Base-by-base conservation (phyloP, 2,329 filamentous ascomycete species). In the Sarocladium brachiariae region DNA sequence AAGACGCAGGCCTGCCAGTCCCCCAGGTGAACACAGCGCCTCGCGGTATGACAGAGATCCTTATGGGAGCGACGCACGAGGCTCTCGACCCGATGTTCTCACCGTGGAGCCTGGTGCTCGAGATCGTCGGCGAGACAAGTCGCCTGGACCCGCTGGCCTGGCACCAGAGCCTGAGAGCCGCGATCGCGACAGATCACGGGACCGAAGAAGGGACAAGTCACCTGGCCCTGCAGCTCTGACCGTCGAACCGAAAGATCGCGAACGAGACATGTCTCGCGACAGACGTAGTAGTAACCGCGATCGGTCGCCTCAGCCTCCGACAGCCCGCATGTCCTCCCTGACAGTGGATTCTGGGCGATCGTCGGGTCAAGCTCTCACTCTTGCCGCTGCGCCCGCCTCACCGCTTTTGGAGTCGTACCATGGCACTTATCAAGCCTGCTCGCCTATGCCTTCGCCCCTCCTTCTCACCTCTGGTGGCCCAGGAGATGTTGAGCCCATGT, bases 391-490 rank as follows among this genome's bases (percentile, higher is more conserved):
- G 2, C 89, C 90, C 0, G 81, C 81, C 1, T 96, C 89, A 55
- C 93, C 92, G 1, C 74, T 97, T 47, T 80, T 96, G 2, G 92
- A 97, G 68, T 85, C 93, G 1, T 97, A 97, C 68, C 86, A 85
- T 55, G 92, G 92, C 34, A 96, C 91, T 1, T 97, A 95, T 60
- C 92, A 97, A 67, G 89, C 88, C 52, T 87, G 95, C 59, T 96
- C 91, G 0, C 91, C 92, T 0, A 96, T 96, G 89, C 91, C 91
- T 0, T 90, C 90, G 0, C 89, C 91, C 1, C 72, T 91, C 21
- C 74, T 84, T 59, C 61, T 82, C 3, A 66, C 81, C 2, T 69
- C 72, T 1, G 62, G 72, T 16, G 51, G 57, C 45, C 66, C 73
- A 25, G 72, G 77, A 31, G 73, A 82, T 9, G 58, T 77, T 23